phyloP scores from a whole-genome alignment of 106 monocot genomes.

The Posidonia australis region DNA sequence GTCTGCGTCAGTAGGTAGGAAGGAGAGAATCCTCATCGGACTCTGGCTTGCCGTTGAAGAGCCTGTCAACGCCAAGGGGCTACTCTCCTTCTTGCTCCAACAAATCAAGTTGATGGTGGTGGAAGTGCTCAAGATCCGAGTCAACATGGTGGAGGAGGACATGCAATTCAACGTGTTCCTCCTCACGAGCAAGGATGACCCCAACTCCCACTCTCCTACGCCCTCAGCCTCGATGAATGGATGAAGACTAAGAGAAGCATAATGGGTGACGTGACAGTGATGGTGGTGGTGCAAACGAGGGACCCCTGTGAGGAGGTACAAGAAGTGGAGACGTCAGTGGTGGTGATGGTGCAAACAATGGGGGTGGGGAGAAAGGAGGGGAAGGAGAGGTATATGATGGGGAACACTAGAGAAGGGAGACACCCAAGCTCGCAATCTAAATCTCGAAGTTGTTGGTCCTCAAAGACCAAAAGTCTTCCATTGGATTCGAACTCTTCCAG shows the following conservation, averaged over 20 bases:
- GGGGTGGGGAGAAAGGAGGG: constrained; percentile 4
- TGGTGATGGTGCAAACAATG: constrained; percentile 48
- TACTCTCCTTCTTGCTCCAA: constrained; percentile 52
- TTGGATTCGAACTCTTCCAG: no score
- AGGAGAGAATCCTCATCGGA: constrained; percentile 55
- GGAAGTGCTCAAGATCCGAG: constrained; percentile 74
- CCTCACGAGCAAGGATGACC: constrained; percentile 6
- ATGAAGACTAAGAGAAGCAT: neutral
- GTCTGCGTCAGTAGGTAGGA: constrained; percentile 40
- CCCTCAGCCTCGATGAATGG: constrained; percentile 33
- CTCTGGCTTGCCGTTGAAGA: constrained; percentile 68
- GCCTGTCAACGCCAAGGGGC: constrained; percentile 37
- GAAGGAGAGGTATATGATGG: constrained; percentile 47
- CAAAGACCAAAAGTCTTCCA: no score
- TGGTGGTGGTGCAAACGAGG: constrained; percentile 57
- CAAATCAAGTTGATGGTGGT: constrained; percentile 72
- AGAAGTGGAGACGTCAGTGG: constrained; percentile 51
- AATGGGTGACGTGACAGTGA: constrained; percentile 14
- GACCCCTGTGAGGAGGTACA: constrained; percentile 63
- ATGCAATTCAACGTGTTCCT: constrained; percentile 64
- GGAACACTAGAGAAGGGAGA: no score
- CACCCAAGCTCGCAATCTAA: no score
- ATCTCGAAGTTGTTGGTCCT: no score
- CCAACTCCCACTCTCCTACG: constrained; percentile 17
- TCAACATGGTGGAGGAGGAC: constrained; percentile 58